phyloP scores from a whole-genome alignment of 495 filamentous ascomycete genomes.

The Penicillium soppii region DNA sequence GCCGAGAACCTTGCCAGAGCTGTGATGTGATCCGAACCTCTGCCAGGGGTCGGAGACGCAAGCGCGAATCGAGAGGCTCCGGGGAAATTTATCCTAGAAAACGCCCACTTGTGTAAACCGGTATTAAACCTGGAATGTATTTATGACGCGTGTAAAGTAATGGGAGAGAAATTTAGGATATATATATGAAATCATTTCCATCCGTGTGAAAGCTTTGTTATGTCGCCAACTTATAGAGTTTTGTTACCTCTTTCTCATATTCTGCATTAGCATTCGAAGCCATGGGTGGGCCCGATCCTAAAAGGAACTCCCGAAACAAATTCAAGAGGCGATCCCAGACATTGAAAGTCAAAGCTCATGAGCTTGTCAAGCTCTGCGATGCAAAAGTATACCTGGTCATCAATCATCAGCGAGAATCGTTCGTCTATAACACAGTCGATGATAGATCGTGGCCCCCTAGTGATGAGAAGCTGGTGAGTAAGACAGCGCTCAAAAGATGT shows the following conservation, averaged over 20 bases:
- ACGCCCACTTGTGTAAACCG: background rate
- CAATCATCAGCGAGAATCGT: background rate
- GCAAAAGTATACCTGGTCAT: background rate
- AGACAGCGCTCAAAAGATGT: background rate
- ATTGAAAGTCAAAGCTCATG: background rate
- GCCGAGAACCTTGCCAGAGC: background rate
- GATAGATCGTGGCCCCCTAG: background rate
- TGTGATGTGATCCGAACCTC: constrained; percentile 8
- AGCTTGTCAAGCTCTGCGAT: background rate
- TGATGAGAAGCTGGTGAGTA: background rate
- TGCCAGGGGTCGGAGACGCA: constrained; percentile 1
- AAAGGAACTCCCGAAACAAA: background rate
- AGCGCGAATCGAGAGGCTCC: constrained; percentile 2
- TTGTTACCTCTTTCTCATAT: background rate
- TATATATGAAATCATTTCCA: background rate
- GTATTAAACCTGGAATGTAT: no score
- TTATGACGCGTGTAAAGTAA: no score
- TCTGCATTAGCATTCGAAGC: background rate
- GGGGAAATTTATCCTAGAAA: background rate
- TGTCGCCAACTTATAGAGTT: background rate
- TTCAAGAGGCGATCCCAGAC: background rate
- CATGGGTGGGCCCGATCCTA: background rate
- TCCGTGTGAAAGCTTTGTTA: background rate
- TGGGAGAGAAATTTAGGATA: background rate
- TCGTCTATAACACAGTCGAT: background rate